Evolutionary conservation across 371 early-diverging fungal genomes (phyloP), one percentile per base, ranked within the genome.

Genomic region (Apophysomyces ossiformis): DNA sequence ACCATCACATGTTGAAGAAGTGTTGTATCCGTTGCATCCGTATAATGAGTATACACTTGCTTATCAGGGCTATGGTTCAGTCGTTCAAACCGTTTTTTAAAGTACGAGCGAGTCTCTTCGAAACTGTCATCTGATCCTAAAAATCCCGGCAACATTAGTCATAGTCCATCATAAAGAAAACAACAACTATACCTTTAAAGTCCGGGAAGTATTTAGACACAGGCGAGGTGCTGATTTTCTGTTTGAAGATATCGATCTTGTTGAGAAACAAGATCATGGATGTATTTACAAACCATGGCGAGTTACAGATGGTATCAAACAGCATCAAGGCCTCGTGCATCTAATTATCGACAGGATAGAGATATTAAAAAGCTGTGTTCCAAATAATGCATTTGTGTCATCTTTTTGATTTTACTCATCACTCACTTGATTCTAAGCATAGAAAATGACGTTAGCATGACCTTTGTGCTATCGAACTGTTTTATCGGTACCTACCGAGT

Each of bases 311-410:
- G 35, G 95, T 93, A 79, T 96, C 95, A 73, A 96, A 98, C 43
- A 98, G 82, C 72, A 95, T 94, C 64, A 97, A 78, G 4, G 96
- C 94, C 70, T 98, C 98, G 50, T 95, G 92, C 95, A 97, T 96
- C 75, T 93, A 78, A 60, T 79, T 72, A 35, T 38, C 13, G 7
- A 9, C 63, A 41, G 41, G 13, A 36, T 26, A 46, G 36, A 26
- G 32, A 60, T 36, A 44, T 60, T 50, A 4, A 47, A 47, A n/a
- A 7, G 37, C 16, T 13, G 38, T 12, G 35, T 36, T 46, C 1
- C 18, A 21, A 41, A 11, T 21, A 38, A 26, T 6, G 46, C 13
- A 18, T 13, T 13, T 45, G 16, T 45, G 13, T 43, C 21, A 18
- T 4, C 9, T 6, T 50, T 11, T 50, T 50, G 18, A 5, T 18